Base-by-base conservation (phyloP, 306 rosid genomes). In the Quercus aquifolioides region DNA sequence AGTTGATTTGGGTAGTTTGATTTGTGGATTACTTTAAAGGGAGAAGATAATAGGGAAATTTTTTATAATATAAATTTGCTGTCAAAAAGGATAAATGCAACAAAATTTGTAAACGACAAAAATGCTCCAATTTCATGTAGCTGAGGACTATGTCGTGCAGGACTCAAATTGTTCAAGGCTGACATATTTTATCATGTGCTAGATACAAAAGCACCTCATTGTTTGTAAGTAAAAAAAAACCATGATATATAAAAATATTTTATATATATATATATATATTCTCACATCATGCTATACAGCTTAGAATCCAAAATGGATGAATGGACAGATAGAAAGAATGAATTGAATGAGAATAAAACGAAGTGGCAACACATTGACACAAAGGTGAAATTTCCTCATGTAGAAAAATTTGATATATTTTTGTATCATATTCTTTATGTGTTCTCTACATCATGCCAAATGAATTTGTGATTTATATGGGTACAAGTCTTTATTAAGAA, bases 141-240 rank as follows among this genome's bases (percentile, higher is more conserved):
- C 75, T 65, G 74, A 64, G 86, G 77, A 71, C 56, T n/a, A 71
- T 86, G 82, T 78, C 94, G 91, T 92, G 90, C 57, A 80, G 89
- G 88, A 87, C 92, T 91, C 89, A 81, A 86, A 86, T 80, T 76
- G 65, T 55, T 81, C 17, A 6, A 65, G 76, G 86, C 76, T 58
- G 79, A 79, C 71, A 51, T 72, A 41, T 57, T 79, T 70, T 28
- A 78, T 85, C 89, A 80, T 85, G 86, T 84, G 87, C 78, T 76
- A 76, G 79, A 83, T 10, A 81, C 70, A 64, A 76, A 81, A 73
- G 77, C 77, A 74, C 78, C 87, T 86, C 84, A 81, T 84, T 85
- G 57, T 21, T 55, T 55, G 71, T 81, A 77, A 65, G 14, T 64
- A 74, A 74, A 54, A 76, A 41, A 7, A 41, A 41, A 41, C 11